Evolutionary conservation across 2,329 filamentous ascomycete species (phyloP), one percentile per base, ranked within the genome.

Genomic region (Penicillium vulpinum): DNA sequence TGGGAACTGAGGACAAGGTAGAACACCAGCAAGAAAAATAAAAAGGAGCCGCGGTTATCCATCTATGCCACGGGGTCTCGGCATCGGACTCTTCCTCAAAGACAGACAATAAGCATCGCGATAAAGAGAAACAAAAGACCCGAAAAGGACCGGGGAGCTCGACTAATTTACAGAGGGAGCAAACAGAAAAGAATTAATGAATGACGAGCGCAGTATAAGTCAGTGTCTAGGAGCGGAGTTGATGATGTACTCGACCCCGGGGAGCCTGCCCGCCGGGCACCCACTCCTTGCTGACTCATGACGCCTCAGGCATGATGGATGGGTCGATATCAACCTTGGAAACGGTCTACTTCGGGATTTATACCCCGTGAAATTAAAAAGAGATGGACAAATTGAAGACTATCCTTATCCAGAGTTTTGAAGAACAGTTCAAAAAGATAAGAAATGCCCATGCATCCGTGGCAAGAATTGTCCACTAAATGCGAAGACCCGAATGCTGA

Each of bases 1-100:
- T 81, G 77, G 3, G 80, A 81, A 48, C 78, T 79, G 56, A 83
- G 73, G 59, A 83, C 77, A 54, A 84, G 75, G 72, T 83, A 83
- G 58, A 82, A 74, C 35, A 83, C 70, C 64, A 84, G 68, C 62
- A 84, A 61, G 57, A 84, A 70, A 52, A 82, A 72, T 60, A 84
- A 71, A 60, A 73, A 77, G 67, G 70, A 80, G 71, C 69, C 79
- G 75, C 72, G 77, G 67, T 74, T 78, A 70, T 79, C 77, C 77
- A 78, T 79, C 61, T 66, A 73, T 67, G 66, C 68, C 67, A 58
- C 62, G 56, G 48, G 58, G 57, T 54, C 59, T 62, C 58, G 62
- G 58, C 65, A 67, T 67, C 58, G 63, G 64, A 66, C 51, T 58
- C 57, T 59, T 58, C 56, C 58, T 63, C 54, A 62, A 52, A 65